Percentiles rank a stretch among this genome's conserved stretches.
These are phyloP conservation scores for Pinus taeda DNA, from an alignment of 75 land plant species.

Conservation along the genomic window DNA sequence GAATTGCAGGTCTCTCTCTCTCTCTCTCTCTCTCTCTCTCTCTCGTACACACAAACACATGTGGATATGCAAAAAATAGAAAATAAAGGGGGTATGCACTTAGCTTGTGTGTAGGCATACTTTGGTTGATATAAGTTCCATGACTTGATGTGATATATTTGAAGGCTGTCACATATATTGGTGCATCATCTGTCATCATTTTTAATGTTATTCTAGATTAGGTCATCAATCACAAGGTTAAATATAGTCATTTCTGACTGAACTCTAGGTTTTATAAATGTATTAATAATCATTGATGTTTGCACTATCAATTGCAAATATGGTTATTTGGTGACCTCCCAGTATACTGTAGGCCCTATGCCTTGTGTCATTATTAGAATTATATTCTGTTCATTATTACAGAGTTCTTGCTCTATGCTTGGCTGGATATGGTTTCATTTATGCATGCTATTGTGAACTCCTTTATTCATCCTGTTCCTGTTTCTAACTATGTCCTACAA, in stretches of 20 bases:
- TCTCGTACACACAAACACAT: background rate
- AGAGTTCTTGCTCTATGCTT: background rate
- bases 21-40: slow-evolving; percentile 11
- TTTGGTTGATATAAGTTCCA: background rate
- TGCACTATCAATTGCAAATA: background rate
- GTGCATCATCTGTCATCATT: no score
- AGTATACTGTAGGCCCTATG: background rate
- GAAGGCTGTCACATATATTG: background rate
- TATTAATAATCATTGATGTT: background rate
- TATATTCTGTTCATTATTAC: background rate
- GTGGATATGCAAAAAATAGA: background rate
- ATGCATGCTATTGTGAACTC: background rate
- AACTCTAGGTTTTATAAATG: background rate
- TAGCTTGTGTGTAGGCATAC: background rate
- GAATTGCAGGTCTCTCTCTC: slow-evolving; percentile 66
- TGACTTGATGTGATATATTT: background rate
- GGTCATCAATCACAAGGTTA: background rate
- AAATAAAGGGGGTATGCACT: background rate
- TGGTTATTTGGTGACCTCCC: background rate
- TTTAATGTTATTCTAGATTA: no score
- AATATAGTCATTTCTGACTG: background rate
- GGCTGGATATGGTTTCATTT: background rate
- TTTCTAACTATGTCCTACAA: background rate
- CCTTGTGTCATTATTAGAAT: background rate
- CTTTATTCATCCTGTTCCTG: background rate